Evolutionary conservation across 169 alveolate species (phyloP).

Genomic region (Plasmodium coatneyi): DNA sequence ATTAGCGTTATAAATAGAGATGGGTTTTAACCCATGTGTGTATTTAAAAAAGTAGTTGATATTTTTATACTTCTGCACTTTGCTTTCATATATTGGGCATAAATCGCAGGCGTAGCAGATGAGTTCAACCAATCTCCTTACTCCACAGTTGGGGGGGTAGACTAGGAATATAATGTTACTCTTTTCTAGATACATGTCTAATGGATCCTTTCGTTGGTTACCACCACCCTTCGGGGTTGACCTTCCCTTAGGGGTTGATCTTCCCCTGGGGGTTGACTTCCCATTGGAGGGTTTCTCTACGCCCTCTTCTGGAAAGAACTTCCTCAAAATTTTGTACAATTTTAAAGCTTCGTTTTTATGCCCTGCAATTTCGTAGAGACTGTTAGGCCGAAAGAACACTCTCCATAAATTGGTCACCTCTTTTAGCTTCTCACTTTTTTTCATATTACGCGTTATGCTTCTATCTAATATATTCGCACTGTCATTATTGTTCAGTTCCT

Average conservation of each 20-base stretch:
- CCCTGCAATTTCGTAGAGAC: constrained; percentile 59
- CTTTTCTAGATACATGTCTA: neutral
- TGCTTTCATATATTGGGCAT: constrained; percentile 51
- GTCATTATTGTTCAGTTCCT: neutral
- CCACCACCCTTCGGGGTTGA: neutral
- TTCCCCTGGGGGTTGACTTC: too few relatives aligned
- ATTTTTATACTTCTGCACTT: constrained; percentile 65
- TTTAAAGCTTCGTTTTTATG: constrained; percentile 49
- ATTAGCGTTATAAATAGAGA: constrained; percentile 63
- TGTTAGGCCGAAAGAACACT: constrained; percentile 45
- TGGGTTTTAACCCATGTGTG: constrained; percentile 64
- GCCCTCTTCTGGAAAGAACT: neutral
- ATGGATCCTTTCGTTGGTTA: neutral
- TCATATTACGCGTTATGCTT: constrained; percentile 9
- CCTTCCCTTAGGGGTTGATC: neutral
- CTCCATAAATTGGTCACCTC: constrained; percentile 30
- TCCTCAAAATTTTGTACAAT: constrained; percentile 42
- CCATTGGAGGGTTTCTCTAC: neutral
- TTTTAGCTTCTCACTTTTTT: constrained; percentile 32
- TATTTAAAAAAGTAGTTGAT: constrained; percentile 60
- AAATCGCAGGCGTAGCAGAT: constrained; percentile 63
- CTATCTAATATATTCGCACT: neutral
- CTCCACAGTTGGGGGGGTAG: constrained; percentile 66
- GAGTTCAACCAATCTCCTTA: constrained; percentile 34
- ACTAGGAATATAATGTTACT: constrained; percentile 30